Evolutionary conservation across 2,329 filamentous ascomycete genomes (phyloP).

Genomic region (Fusarium lateritium): DNA sequence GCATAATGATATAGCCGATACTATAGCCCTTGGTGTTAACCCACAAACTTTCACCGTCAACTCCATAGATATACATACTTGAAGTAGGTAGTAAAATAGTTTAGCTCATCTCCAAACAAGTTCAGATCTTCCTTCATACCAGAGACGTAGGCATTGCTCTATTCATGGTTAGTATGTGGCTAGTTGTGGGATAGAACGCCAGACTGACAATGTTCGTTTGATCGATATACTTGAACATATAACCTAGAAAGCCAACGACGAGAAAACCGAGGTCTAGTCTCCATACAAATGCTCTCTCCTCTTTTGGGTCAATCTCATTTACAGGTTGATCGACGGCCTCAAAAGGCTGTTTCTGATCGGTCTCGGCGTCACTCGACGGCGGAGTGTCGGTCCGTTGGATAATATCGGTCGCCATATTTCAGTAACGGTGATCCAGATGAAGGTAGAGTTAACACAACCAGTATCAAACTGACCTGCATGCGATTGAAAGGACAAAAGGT

Average conservation of each 20-base stretch:
- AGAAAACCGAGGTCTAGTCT: background rate
- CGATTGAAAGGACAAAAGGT: background rate
- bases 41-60: background rate
- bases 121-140: slow-evolving; percentile 26
- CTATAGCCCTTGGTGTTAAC: background rate
- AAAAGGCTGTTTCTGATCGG: background rate
- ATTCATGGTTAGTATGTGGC: background rate
- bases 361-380: background rate
- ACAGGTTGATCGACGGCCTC: background rate
- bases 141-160: slow-evolving; percentile 25
- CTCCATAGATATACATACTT: background rate
- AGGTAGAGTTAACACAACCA: background rate
- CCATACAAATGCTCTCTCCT: background rate
- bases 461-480: too few species aligned
- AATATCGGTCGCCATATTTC: background rate
- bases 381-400: background rate
- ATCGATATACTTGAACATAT: slow-evolving; percentile 34
- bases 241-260: slow-evolving; percentile 16
- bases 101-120: slow-evolving; percentile 21
- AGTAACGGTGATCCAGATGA: too few species aligned
- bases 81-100: slow-evolving; percentile 20
- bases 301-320: background rate
- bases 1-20: slow-evolving; percentile 31
- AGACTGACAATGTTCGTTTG: slow-evolving; percentile 22
- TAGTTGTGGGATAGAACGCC: background rate